A percentile compares a stretch with the other conserved stretches of the same genome.
These are phyloP conservation scores for Brassica carinata DNA, from an alignment of 345 rosid species.

Conservation along the genomic window DNA sequence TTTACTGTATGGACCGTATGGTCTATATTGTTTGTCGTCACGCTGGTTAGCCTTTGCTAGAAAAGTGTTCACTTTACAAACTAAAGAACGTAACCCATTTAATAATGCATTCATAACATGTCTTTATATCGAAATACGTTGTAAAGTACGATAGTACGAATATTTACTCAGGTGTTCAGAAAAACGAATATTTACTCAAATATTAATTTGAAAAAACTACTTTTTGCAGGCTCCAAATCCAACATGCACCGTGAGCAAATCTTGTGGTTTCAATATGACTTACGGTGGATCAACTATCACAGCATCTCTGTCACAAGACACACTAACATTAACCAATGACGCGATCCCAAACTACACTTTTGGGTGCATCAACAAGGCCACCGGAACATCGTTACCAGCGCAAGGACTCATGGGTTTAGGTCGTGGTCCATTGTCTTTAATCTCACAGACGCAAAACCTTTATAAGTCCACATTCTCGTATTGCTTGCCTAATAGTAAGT, in stretches of 20 bases:
- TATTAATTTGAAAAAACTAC: background rate
- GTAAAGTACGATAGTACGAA: constrained; percentile 12
- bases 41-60: constrained; percentile 7
- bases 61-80: background rate
- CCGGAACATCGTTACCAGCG: constrained; percentile 72
- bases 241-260: constrained; percentile 55
- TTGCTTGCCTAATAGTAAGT: constrained; percentile 83
- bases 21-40: constrained; percentile 28
- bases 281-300: constrained; percentile 76
- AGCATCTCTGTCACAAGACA: constrained; percentile 72
- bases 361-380: constrained; percentile 71
- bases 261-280: constrained; percentile 78
- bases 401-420: constrained; percentile 91
- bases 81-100: background rate
- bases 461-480: constrained; percentile 85
- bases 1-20: constrained; percentile 2
- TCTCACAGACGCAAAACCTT: constrained; percentile 72
- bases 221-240: constrained; percentile 63
- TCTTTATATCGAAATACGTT: background rate
- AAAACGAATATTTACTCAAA: background rate
- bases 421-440: constrained; percentile 79
- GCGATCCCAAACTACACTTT: constrained; percentile 67
- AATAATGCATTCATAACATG: background rate
- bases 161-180: no score
- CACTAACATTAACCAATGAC: constrained; percentile 60